Base-by-base conservation (phyloP, 2,329 filamentous ascomycete species). In the Nemania abortiva region DNA sequence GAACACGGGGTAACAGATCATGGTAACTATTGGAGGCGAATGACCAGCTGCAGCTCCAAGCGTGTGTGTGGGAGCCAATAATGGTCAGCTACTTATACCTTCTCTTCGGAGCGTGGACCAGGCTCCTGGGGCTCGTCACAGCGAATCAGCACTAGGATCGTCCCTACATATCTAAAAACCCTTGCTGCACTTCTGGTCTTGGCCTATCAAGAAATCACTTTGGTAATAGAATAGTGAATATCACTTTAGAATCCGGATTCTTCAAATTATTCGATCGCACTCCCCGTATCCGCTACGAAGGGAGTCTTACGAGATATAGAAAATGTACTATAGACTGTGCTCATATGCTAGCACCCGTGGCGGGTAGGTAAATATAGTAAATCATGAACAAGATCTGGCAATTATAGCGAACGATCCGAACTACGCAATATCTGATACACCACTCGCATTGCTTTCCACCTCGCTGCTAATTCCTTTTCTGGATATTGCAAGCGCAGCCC, bases 171-270 rank as follows among this genome's bases (percentile, higher is more conserved):
- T 53, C 20, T n/a, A 15, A 18, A 13, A 39, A 22, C 15, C 52
- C 57, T 37, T 61, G 65, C 59, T 20, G 37, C 34, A 11, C 47
- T 42, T 58, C 39, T 45, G 20, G 24, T 24, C 52, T 60, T 59
- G 39, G 64, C 65, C 68, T 55, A 68, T 68, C 55, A 65, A 54
- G 50, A 47, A 18, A 58, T 10, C n/a, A 60, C 31, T n/a, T 39
- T 45, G 18, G n/a, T 20, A 20, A 27, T n/a, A 49, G 58, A 60
- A 15, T 15, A 37, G 45, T 45, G 20, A 37, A 18, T 50, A 31
- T 34, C n/a, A 54, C 15, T 11, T 50, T 18, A n/a, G n/a, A 10
- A 39, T 34, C 20, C 13, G 18, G 34, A 6, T 20, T 42, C 11
- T 42, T 9, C 9, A n/a, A 18, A 27, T 56, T 13, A 42, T 18